Evolutionary conservation across 2,329 filamentous ascomycete genomes (phyloP), one percentile per base, ranked within the genome.

Genomic region (Alternaria burnsii): DNA sequence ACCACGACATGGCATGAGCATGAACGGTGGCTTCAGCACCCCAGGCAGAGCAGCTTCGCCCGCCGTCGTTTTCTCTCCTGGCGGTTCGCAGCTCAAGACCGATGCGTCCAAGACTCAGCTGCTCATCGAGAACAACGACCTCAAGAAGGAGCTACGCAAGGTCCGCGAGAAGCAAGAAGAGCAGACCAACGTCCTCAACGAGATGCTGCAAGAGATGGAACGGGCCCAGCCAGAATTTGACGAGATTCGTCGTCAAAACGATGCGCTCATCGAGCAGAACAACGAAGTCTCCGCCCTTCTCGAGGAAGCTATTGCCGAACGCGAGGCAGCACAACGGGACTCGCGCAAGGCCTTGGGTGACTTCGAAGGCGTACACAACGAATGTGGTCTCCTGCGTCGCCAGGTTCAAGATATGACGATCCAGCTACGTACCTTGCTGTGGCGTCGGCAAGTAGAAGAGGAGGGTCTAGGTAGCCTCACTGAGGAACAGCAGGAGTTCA

Each of bases 341-440:
- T 87, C 91, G 11, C 87, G 93, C 66, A 94, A 91, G 79, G 90
- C 90, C 54, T 89, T 95, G 74, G 87, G 87, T n/a, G 86, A 92
- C 58, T 85, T 93, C 56, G 85, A 86, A 59, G 86, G 86, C 18
- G 78, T 85, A 26, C 78, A 80, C 6, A 85, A 83, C 46, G 93
- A 98, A 79, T 85, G 87, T 32, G 89, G 91, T 61, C 92, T 97
- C 40, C 83, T 97, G 24, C 90, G 91, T 52, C 91, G 93, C 66
- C 93, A 97, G 76, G 84, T 98, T 9, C 91, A 94, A 34, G 95
- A 98, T 77, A 85, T 97, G 20, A 93, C 93, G 71, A 89, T 91
- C 1, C 94, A 99, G 78, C 88, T 97, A 65, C 96, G 97, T 77
- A 89, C 97, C 74, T 86, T 99, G 6, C 85, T 97, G 5, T 91